Base-by-base conservation (phyloP, 1,284 basidiomycete species). In the Cutaneotrichosporon sp. region DNA sequence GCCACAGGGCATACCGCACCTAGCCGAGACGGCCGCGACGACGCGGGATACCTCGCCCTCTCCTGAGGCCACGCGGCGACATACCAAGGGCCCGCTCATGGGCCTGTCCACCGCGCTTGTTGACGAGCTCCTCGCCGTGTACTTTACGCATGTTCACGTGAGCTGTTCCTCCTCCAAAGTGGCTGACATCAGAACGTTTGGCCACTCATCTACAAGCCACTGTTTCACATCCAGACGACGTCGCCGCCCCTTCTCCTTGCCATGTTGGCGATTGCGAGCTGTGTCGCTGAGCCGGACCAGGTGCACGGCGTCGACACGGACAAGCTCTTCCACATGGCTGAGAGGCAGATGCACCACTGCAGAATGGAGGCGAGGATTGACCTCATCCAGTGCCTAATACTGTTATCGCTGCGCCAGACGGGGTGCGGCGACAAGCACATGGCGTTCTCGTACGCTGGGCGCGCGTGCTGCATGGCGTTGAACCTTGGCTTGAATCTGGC, bases 261-360 rank as follows among this genome's bases (percentile, higher is more conserved):
- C 34, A 79, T 79, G 71, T 67, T 77, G 9, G 69, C 72, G 25
- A 70, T 77, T 14, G 74, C 77, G 5, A 59, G 71, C 2, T 77
- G 73, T 49, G 69, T 78, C 16, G 69, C 72, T 1, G 64, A 68
- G n/a, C 29, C 65, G 22, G 56, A 58, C 2, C 38, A 29, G 3
- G 36, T 34, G 20, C 45, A 58, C 10, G 54, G 50, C 9, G 33
- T 64, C 69, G 55, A 54, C 58, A 86, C 89, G 67, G 88, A 87
- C 56, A 81, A 83, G 55, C 80, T 92, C 5, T 74, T 73, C 58
- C 53, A 56, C 5, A 69, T 71, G 66, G 75, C 76, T 7, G 72
- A 78, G 49, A 55, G 62, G 14, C 60, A 64, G 10, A 65, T 77
- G 22, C 69, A 69, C 52, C 64, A 67, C 38, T 67, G 64, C 18